A percentile compares a stretch with the other conserved stretches of the same genome.
Conservation (phyloP, 2,329 filamentous ascomycete genomes). For the Passalora sequoiae region DNA sequence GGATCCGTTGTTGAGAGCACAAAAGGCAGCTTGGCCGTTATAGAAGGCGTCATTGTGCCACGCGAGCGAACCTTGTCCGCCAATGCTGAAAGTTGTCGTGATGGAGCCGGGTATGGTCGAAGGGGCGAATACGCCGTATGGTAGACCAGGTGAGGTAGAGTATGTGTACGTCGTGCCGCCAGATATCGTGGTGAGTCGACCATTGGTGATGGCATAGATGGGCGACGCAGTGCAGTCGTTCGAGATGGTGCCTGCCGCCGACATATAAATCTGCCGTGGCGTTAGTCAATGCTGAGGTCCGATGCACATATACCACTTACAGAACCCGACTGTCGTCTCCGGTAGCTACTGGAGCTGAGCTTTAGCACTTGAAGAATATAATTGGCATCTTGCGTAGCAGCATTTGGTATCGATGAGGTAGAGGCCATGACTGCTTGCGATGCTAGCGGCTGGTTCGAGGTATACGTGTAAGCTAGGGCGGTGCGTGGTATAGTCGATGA, state of each 20-base stretch:
- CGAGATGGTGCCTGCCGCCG: constrained; percentile 26
- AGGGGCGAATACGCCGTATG: constrained; percentile 25
- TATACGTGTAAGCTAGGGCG: too few species aligned
- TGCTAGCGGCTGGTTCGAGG: too few species aligned
- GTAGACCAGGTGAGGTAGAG: constrained; percentile 23
- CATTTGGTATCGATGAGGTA: constrained; percentile 10
- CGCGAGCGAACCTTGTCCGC: constrained; percentile 17
- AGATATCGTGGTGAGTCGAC: constrained; percentile 27
- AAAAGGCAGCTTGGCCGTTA: constrained; percentile 29
- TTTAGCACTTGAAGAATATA: constrained; percentile 19
- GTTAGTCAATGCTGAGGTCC: neutral
- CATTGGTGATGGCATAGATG: constrained; percentile 26
- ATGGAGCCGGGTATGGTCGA: constrained; percentile 25
- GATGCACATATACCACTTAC: neutral
- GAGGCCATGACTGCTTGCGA: too few species aligned
- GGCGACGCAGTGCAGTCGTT: constrained; percentile 30
- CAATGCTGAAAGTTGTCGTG: constrained; percentile 25
- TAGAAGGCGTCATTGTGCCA: constrained; percentile 28
- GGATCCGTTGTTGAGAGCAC: constrained; percentile 27
- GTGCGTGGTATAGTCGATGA: too few species aligned
- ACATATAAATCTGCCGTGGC: constrained; percentile 20
- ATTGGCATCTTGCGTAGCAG: constrained; percentile 4
- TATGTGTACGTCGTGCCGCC: constrained; percentile 26
- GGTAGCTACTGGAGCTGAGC: constrained; percentile 1
- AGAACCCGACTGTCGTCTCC: constrained; percentile 22